Evolutionary conservation across 129 eudicot genomes (phyloP), one percentile per base, ranked within the genome.

Genomic region (Saposhnikovia divaricata): DNA sequence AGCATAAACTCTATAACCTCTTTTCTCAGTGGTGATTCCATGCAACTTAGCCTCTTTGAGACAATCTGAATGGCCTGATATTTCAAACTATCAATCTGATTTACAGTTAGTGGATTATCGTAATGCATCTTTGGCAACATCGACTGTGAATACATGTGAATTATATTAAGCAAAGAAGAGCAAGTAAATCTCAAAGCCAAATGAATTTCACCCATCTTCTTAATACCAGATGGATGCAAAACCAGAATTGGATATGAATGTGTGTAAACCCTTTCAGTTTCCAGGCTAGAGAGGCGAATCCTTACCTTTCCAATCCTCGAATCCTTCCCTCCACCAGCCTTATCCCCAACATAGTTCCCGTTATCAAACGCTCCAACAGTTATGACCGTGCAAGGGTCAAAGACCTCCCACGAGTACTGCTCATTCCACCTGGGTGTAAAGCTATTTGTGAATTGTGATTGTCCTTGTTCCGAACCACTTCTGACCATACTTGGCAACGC

Each of bases 331-430:
- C 43, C 43, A 40, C 43, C 43, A 40, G 43, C 43, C 43, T 40
- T 40, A 40, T 40, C 43, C 43, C 43, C 43, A 40, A 6, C 43
- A 40, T 40, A 40, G 43, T 40, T 40, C 43, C 89, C 79, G 27
- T 89, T 86, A 66, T 89, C 92, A 25, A 89, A 89, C 4, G 86
- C 92, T 1, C 90, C 92, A 3, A 89, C 72, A 0, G 88, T 89
- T 82, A 88, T 57, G 3, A 89, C 92, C 0, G 90, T 89, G 86
- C 88, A 86, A 8, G 90, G 92, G 48, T 89, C 92, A 76, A 50
- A 89, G 48, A 89, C 92, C 27, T 89, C 90, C 92, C 92, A 89
- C 1, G 90, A 84, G 87, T 84, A 89, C 16, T 89, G 92, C 78
- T 89, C 92, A 46, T 89, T 89, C 92, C 92, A 89, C 44, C 84